Evolutionary conservation across 352 stramenopile species (phyloP).

Genomic region (Globisporangium alternatum): DNA sequence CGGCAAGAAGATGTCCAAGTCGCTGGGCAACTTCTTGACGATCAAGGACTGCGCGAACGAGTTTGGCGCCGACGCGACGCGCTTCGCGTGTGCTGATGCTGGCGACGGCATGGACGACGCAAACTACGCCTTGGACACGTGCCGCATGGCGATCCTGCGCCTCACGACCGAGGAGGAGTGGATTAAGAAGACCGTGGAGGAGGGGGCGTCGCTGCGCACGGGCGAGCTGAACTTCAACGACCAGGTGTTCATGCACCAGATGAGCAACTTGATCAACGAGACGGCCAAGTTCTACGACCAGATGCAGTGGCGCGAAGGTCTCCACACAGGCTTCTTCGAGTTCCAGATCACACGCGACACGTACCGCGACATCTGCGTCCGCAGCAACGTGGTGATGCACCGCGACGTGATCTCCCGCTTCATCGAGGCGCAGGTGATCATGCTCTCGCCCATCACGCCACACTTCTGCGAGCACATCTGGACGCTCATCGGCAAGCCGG

Average conservation of each 20-base stretch:
- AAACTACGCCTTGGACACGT: conserved; percentile 98
- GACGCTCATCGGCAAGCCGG: conserved; percentile 90
- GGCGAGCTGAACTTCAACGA: conserved; percentile 90
- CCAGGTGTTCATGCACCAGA: conserved; percentile 96
- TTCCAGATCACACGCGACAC: conserved; percentile 97
- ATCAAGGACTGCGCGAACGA: conserved; percentile 96
- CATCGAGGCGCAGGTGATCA: conserved; percentile 91
- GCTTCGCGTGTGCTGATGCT: conserved; percentile 97
- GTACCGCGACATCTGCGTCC: conserved; percentile 96
- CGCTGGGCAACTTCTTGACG: conserved; percentile 99
- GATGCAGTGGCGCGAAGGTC: conserved; percentile 95
- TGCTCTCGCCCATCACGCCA: conserved; percentile 95
- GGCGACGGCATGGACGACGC: conserved; percentile 98
- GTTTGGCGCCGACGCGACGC: conserved; percentile 95
- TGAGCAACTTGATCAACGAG: conserved; percentile 92
- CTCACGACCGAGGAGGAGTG: conserved; percentile 97
- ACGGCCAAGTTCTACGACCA: conserved; percentile 87
- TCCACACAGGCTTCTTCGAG: conserved; percentile 98
- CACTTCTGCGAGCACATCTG: conserved; percentile 95
- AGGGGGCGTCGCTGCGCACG: conserved; percentile 81
- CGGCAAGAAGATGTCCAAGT: conserved; percentile 99
- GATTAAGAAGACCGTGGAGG: conserved; percentile 92
- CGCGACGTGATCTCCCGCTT: conserved; percentile 91
- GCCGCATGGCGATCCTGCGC: conserved; percentile 96
- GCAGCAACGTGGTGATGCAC: conserved; percentile 88